Evolutionary conservation across 345 rosid genomes (phyloP), one percentile per base, ranked within the genome.

Genomic region (Sisymbrium altissimum): DNA sequence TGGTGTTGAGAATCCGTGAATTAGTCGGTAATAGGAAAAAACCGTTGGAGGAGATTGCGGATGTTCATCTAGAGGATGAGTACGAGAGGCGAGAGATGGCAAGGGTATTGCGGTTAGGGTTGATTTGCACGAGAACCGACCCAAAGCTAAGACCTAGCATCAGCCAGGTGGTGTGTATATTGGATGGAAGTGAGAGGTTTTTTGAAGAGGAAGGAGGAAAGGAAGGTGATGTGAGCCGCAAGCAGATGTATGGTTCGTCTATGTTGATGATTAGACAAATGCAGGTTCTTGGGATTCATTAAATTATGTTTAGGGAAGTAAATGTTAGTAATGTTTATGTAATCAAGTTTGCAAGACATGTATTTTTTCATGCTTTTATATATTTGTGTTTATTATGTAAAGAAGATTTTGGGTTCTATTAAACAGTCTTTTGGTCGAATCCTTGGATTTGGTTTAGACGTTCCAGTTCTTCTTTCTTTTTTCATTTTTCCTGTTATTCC

Each of bases 201-300:
- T 68, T 84, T n/a, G 19, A 66, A 53, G 84, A 68, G 58, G 76
- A 78, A 70, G 73, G 73, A 45, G 70, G 80, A 33, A 59, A 59
- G 60, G 97, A 95, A 75, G 79, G 87, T 54, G 78, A 76, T 19
- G 84, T 79, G 68, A 88, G 85, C 67, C 93, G 99, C 88, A 85
- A 61, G 60, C 78, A 76, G 36, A 86, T 83, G 79, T 83, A 95
- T 79, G 82, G 80, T 21, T 61, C 75, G 66, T 84, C 90, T 58
- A 75, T 92, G 77, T 83, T 86, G 62, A 43, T 95, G 89, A 80
- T 90, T 32, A 85, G 75, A 75, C 79, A 90, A 76, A 84, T 95
- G 74, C 97, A 92, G 61, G 90, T 94, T 57, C 82, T 92, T 33
- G 99, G 99, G 76, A 87, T 95, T 61, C 96, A 90, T 30, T 95